These are phyloP conservation scores for Populus davidiana DNA, from an alignment of 345 rosid genomes.

Conservation along the genomic window DNA sequence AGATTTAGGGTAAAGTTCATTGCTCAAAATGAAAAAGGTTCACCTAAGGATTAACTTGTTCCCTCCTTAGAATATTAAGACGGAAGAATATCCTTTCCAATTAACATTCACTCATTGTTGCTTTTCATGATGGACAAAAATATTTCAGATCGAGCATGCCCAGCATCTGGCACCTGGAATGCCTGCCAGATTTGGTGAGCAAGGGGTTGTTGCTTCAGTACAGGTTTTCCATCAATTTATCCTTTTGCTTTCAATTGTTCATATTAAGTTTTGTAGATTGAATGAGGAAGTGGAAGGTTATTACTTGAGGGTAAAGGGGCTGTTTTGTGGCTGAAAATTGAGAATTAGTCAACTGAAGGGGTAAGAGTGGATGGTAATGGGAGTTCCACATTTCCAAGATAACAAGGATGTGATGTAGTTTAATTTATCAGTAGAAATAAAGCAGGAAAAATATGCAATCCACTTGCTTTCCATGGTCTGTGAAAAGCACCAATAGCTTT, in stretches of 20 bases:
- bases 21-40: conserved; percentile 17
- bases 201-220: conserved; percentile 67
- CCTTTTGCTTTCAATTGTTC: background rate
- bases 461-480: no score
- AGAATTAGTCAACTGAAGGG: no score
- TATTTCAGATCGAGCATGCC: conserved; percentile 77
- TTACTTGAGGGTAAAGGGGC: no score
- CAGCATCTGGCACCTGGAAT: conserved; percentile 77
- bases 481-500: no score
- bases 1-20: conserved; percentile 69
- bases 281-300: no score
- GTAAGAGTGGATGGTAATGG: no score
- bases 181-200: conserved; percentile 61
- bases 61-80: background rate
- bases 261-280: no score
- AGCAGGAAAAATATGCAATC: no score
- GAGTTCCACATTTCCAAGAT: no score
- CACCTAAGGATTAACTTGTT: background rate
- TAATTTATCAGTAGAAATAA: no score
- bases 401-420: no score
- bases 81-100: background rate
- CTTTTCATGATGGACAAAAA: conserved; percentile 16
- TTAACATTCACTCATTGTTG: background rate
- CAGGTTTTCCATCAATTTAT: conserved; percentile 47
- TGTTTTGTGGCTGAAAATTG: no score